Conservation (phyloP, 192 early-diverging fungal species). For the Mortierella hygrophila region DNA sequence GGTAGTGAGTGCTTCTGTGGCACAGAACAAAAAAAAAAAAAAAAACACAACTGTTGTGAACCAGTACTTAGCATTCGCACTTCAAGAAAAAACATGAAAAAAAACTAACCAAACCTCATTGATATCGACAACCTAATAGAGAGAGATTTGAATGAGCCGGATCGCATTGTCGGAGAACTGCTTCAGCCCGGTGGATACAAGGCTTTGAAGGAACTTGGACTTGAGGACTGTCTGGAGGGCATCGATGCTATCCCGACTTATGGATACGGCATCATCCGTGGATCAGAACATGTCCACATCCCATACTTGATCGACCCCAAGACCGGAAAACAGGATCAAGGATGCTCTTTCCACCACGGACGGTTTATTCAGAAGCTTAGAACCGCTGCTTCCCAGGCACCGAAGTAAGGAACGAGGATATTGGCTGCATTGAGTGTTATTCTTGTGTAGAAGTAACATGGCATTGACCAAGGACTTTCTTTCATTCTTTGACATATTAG, state of each 20-base stretch:
- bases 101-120: not conserved
- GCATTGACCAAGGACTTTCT: not conserved
- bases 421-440: not conserved
- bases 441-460: not conserved
- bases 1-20: not conserved
- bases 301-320: constrained; percentile 74
- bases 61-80: not conserved
- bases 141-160: constrained; percentile 92
- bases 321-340: constrained; percentile 65
- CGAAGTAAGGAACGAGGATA: constrained; percentile 60
- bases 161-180: constrained; percentile 98
- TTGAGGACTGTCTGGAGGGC: constrained; percentile 82
- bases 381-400: constrained; percentile 66
- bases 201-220: constrained; percentile 82
- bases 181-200: constrained; percentile 95
- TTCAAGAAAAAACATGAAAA: not conserved
- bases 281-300: constrained; percentile 72
- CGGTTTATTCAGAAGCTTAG: constrained; percentile 91
- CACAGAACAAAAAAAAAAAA: not conserved
- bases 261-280: constrained; percentile 89
- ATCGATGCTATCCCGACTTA: constrained; percentile 88
- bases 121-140: constrained; percentile 62
- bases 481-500: constrained; percentile 50
- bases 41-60: not conserved
- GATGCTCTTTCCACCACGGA: constrained; percentile 95